Conservation (phyloP, 768 basidiomycete species). For the Auriculariales sp. region DNA sequence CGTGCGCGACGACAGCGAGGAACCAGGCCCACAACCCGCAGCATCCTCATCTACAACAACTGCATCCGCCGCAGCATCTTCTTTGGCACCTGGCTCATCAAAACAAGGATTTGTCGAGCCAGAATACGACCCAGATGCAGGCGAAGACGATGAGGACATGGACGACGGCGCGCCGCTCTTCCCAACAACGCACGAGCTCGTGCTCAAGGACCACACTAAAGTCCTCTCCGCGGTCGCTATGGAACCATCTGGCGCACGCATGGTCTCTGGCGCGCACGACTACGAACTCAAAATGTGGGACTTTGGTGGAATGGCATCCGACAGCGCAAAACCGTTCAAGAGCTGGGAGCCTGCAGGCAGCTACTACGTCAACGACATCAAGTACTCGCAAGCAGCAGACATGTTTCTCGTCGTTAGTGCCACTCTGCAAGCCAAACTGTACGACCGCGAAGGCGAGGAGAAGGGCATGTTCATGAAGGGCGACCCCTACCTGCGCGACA, state of each 20-base stretch:
- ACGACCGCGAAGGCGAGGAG: constrained; percentile 86
- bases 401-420: constrained; percentile 81
- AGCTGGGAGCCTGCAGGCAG: constrained; percentile 90
- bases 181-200: constrained; percentile 82
- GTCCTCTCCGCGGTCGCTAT: constrained; percentile 85
- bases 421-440: constrained; percentile 76
- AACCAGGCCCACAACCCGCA: constrained; percentile 14
- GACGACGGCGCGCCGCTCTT: constrained; percentile 42
- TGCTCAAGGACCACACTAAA: constrained; percentile 90
- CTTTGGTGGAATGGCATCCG: constrained; percentile 90
- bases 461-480: constrained; percentile 84
- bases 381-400: constrained; percentile 78
- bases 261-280: constrained; percentile 87
- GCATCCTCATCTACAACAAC: neutral
- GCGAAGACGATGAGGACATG: constrained; percentile 7
- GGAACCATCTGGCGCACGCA: constrained; percentile 86
- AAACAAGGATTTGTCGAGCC: constrained; percentile 23
- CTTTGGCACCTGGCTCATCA: too few relatives aligned
- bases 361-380: constrained; percentile 85
- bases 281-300: constrained; percentile 99
- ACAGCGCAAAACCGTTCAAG: constrained; percentile 81
- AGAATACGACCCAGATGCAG: constrained; percentile 23
- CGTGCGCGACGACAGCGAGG: constrained; percentile 13
- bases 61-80: constrained; percentile 12
- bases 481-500: constrained; percentile 95